Evolutionary conservation across 2,329 filamentous ascomycete genomes (phyloP), one percentile per base, ranked within the genome.

Genomic region (Blastomyces percursus): DNA sequence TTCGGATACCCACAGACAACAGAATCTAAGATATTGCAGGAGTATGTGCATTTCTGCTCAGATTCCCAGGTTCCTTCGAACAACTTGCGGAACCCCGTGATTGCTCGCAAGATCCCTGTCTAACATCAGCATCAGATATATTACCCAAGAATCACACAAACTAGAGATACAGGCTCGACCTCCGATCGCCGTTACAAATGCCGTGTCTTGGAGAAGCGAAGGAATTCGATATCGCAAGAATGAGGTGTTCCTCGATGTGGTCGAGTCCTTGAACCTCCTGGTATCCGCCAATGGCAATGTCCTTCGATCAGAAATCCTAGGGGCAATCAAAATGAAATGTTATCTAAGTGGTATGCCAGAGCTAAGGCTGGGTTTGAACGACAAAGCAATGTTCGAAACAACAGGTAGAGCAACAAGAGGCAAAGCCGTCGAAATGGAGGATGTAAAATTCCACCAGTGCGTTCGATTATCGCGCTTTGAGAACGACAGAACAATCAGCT

Each of bases 381-480:
- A 99, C 81, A 99, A 99, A 79, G 94, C 91, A 76, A 99, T 99
- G 94, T 99, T 99, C 72, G 94, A 99, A 79, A 96, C 91, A 3
- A 99, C 94, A 0, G 94, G 94, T 35, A 84, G 94, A 65, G 91
- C 93, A 19, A 97, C 93, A 50, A 82, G 94, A 71, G 94, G 94
- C 64, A 99, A 99, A 78, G 90, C 94, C 11, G 94, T 99, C 66
- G 94, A 99, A 79, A 99, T 99, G 94, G 94, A 99, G 73, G 94
- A 99, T 70, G 94, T 99, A 77, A 99, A 99, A 72, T 99, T 99
- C 77, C 94, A 99, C 78, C 94, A 99, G 76, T 99, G 94, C 73
- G 94, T 99, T 67, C 86, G 94, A 66, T 82, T 99, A 67, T 95
- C 91, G 57, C 86, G 94, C 68, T 99, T 99, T 78, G 94, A 99